Percentiles rank a stretch among this genome's conserved stretches.
phyloP scores from a whole-genome alignment of 306 rosid genomes.

The Dalbergia cultrata region DNA sequence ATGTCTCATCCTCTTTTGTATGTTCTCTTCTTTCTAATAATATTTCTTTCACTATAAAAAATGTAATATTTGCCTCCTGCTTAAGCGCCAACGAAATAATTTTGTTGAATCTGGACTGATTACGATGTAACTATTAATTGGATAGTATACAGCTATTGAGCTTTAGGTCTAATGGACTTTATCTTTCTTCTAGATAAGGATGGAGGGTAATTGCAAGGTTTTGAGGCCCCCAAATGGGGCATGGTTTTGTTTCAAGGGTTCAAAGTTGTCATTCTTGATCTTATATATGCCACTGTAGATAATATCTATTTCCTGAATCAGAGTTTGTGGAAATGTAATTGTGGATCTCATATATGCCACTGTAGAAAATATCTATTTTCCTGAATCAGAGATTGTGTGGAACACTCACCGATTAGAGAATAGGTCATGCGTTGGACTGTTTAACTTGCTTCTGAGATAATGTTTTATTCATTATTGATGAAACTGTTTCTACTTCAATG shows the following conservation, averaged over 20 bases:
- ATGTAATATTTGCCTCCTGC: constrained; percentile 26
- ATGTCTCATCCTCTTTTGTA: too few relatives aligned
- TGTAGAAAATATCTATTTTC: constrained; percentile 25
- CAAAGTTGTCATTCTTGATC: background rate
- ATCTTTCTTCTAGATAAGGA: constrained; percentile 24
- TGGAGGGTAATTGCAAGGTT: constrained; percentile 11
- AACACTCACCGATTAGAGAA: constrained; percentile 11
- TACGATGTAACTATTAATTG: background rate
- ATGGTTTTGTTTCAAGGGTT: background rate
- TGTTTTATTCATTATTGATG: constrained; percentile 18
- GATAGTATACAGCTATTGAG: constrained; percentile 7
- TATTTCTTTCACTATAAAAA: too few relatives aligned
- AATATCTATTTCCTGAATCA: too few relatives aligned
- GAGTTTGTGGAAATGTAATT: too few relatives aligned
- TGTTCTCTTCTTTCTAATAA: too few relatives aligned
- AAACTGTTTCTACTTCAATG: constrained; percentile 30
- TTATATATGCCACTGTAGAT: too few relatives aligned
- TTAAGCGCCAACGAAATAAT: background rate
- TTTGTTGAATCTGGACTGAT: constrained; percentile 11
- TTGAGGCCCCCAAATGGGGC: background rate
- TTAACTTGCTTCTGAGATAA: constrained; percentile 32
- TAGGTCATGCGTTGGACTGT: constrained; percentile 11
- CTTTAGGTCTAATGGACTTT: constrained; percentile 1
- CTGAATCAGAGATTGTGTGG: constrained; percentile 21
- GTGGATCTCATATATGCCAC: constrained; percentile 18